These are phyloP conservation scores for Corymbia calophylla DNA, from an alignment of 441 rosid genomes.

Conservation along the genomic window DNA sequence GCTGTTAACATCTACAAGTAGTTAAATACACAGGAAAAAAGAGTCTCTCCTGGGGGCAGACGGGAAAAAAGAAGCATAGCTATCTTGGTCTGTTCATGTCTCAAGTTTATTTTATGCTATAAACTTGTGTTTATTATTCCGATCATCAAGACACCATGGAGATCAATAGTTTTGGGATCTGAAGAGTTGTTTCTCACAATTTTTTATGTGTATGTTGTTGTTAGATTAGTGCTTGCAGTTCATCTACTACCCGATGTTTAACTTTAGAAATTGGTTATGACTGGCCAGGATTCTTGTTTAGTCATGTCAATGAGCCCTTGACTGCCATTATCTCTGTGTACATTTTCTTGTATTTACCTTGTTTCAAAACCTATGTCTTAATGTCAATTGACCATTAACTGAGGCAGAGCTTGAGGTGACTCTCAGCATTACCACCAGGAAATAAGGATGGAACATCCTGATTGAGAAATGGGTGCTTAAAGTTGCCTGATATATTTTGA, in stretches of 20 bases:
- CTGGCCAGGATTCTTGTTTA: too few species aligned
- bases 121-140: too few species aligned
- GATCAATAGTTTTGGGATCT: not conserved
- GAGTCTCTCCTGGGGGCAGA: not conserved
- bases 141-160: fast-evolving
- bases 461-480: not conserved
- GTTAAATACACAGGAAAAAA: not conserved
- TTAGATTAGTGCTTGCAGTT: fast-evolving
- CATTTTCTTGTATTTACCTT: not conserved
- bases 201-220: too few species aligned
- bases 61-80: too few species aligned
- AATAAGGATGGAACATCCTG: not conserved
- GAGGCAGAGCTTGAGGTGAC: not conserved
- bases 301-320: fast-evolving
- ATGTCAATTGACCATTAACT: not conserved
- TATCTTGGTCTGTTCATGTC: too few species aligned
- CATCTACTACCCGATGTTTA: too few species aligned
- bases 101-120: too few species aligned
- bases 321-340: not conserved
- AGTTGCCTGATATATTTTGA: too few species aligned
- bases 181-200: not conserved
- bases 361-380: not conserved
- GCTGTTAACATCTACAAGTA: not conserved
- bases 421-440: not conserved
- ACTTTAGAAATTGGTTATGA: too few species aligned